Base-by-base conservation (phyloP, 805 yeast species). In the Grigorovia transvaalensis region DNA sequence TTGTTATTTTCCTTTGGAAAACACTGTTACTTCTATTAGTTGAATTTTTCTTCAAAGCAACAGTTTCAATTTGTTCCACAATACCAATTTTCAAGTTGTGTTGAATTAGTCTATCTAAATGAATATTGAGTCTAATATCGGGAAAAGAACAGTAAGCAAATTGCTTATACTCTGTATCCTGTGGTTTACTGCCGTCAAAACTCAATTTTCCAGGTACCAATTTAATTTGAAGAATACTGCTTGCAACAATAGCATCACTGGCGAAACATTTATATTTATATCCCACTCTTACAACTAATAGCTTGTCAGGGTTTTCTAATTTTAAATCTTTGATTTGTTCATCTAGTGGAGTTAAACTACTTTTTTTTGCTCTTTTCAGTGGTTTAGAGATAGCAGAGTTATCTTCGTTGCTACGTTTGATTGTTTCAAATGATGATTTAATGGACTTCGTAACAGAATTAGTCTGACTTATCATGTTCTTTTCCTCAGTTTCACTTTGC, bases 61-160 rank as follows among this genome's bases (percentile, higher is more conserved):
- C 83, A 0, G 91, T 80, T 62, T 91, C 97, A 4, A 79, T 71
- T 62, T 93, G 98, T 60, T 84, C 84, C 0, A 90, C 93, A 1
- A 93, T 80, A 0, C 95, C 98, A 3, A 93, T 88, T 63, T 85
- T 90, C 53, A 79, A 70, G 0, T 96, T 96, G 51, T 72, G 73
- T 43, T 76, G 78, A 4, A 93, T 73, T 17, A 91, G 69, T 53
- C 91, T 74, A 63, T 85, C 85, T 41, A 90, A 69, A 64, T 91
- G 91, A 33, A 85, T 74, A 57, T 85, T 85, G 13, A 93, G 71
- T 53, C 93, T 71, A 30, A 72, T 78, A 49, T 84, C 85, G 0
- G 97, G 98, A 38, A 93, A 85, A 8, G 93, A 82, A 54, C 95
- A 85, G 60, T 87, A 85, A 0, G 96, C 91, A 59, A 87, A 82